Base-by-base conservation (phyloP, 202 grass and related monocot species). In the Carex arenaria region DNA sequence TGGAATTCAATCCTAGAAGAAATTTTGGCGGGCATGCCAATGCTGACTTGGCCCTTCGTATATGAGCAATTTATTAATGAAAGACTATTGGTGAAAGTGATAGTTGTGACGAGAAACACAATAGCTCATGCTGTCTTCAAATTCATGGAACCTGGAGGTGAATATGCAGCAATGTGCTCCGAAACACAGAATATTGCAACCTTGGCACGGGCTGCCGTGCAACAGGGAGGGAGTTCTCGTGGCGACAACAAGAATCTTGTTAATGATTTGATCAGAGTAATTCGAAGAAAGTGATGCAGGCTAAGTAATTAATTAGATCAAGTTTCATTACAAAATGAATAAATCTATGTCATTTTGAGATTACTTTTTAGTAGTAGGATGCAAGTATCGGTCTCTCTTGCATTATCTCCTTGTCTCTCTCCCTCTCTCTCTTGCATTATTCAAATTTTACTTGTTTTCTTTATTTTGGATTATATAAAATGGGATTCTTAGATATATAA, bases 1-100 rank as follows among this genome's bases (percentile, higher is more conserved):
- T 94, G 92, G 92, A 94, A 88, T 82, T 94, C 92, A 4, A 20
- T 34, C 4, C 9, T 88, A 19, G 90, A 94, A 82, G 72, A 85
- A 12, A 53, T 93, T 12, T 69, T 65, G 61, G 80, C 87, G 10
- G 85, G 88, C n/a, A 85, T 91, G 56, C 87, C 90, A 15, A 90
- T 97, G 93, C 81, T 91, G 15, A 93, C 93, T 0, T 93, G 91
- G 91, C 93, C 87, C 9, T 40, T 86, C 19, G 80, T 7, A 12
- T 61, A 81, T 31, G 88, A 90, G 69, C 81, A 93, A 75, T 93
- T 93, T 64, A 54, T 90, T 4, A 90, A 80, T 43, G 89, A 90
- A 81, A 64, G 15, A 67, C 49, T 89, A 65, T 80, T 90, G 40
- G 78, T 90, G 53, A 82, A 85, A 9, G 81, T 89, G 84, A n/a